Conservation (phyloP, 176 grass and related monocot genomes). For the Saccharum officinarum region DNA sequence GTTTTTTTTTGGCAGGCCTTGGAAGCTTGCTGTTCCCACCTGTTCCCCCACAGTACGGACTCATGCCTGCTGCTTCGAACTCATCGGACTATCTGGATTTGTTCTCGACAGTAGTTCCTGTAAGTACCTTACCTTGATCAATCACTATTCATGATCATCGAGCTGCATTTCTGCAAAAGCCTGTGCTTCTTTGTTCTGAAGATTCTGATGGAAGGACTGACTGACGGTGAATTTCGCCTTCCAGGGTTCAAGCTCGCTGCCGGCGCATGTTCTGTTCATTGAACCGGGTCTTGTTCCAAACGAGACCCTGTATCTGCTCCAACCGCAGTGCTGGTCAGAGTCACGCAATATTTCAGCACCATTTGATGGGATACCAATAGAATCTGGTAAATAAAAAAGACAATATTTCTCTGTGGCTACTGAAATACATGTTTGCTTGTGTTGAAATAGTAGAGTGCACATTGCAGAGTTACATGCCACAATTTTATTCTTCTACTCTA, state of each 20-base stretch:
- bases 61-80: neutral
- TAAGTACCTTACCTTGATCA: slow-evolving; percentile 16
- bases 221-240: neutral
- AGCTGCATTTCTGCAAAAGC: neutral
- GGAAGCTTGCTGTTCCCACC: slow-evolving; percentile 6
- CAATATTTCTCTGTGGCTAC: neutral
- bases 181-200: no score
- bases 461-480: neutral
- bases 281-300: slow-evolving; percentile 41
- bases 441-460: neutral
- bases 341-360: slow-evolving; percentile 6
- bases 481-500: neutral
- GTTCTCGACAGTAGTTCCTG: slow-evolving; percentile 34
- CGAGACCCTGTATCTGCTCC: slow-evolving; percentile 37
- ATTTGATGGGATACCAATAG: slow-evolving; percentile 22
- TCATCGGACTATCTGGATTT: neutral
- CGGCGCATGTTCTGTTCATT: slow-evolving; percentile 34
- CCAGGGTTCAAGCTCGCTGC: slow-evolving; percentile 37
- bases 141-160: neutral
- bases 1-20: neutral
- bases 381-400: slow-evolving; percentile 23
- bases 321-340: neutral
- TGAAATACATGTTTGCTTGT: neutral
- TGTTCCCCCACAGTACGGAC: neutral
- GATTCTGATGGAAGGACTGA: neutral